Conservation (phyloP, 2,329 filamentous ascomycete genomes). For the Sphaerulina populicola region DNA sequence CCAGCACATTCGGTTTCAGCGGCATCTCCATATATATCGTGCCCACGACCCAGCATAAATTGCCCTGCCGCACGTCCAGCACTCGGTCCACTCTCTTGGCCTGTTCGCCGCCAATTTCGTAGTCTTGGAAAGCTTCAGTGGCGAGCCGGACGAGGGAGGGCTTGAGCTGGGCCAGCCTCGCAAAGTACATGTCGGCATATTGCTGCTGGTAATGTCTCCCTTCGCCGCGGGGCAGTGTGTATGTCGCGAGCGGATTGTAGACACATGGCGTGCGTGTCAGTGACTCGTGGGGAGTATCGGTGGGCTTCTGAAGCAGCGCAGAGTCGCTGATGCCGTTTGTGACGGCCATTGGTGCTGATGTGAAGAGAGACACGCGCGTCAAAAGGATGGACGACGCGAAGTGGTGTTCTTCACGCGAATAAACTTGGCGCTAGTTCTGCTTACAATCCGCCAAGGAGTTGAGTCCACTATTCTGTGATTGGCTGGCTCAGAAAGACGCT, state of each 20-base stretch:
- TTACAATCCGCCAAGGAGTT: no score
- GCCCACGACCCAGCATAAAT: conserved; percentile 89
- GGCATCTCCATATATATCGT: conserved; percentile 98
- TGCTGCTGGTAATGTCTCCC: conserved; percentile 78
- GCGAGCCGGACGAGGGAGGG: conserved; percentile 70
- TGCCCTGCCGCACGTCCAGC: conserved; percentile 87
- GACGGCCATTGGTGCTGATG: conserved; percentile 18
- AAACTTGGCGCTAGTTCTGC: background rate
- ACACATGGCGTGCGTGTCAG: conserved; percentile 49
- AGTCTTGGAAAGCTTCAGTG: conserved; percentile 64
- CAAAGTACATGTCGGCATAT: conserved; percentile 95
- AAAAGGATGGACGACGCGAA: conserved; percentile 8
- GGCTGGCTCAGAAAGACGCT: no score
- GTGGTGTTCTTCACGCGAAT: background rate
- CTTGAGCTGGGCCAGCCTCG: conserved; percentile 80
- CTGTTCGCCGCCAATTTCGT: conserved; percentile 65
- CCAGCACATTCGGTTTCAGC: conserved; percentile 88
- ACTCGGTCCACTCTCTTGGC: conserved; percentile 76
- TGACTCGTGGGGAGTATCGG: conserved; percentile 34
- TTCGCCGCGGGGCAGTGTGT: conserved; percentile 57
- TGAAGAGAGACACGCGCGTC: background rate
- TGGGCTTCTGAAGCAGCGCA: conserved; percentile 20
- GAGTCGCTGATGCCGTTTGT: conserved; percentile 16
- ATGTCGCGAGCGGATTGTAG: conserved; percentile 71
- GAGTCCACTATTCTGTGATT: no score